These are phyloP conservation scores for Amanita rubescens DNA, from an alignment of 768 basidiomycete genomes.

Conservation along the genomic window DNA sequence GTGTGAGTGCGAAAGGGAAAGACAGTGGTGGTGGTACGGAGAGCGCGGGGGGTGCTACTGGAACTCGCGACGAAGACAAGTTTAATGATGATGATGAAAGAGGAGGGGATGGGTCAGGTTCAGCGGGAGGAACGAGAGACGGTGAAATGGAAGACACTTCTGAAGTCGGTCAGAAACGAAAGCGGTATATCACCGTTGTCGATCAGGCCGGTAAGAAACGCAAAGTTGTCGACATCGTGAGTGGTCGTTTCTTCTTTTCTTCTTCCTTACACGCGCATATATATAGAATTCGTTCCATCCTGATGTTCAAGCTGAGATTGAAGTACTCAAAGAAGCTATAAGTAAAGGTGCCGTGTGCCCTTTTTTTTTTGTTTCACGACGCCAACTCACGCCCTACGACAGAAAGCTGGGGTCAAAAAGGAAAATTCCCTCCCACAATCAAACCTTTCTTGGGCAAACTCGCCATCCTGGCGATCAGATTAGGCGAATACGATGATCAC, in stretches of 20 bases:
- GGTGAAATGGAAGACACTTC: conserved; percentile 23
- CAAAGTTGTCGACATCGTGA: conserved; percentile 59
- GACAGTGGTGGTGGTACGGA: neutral
- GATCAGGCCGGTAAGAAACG: conserved; percentile 60
- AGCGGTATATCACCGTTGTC: conserved; percentile 42
- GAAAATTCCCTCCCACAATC: conserved; percentile 81
- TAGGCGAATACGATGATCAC: conserved; percentile 88
- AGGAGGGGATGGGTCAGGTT: conserved; percentile 29
- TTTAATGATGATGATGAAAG: neutral
- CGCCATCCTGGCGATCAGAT: conserved; percentile 68
- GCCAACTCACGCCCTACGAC: neutral
- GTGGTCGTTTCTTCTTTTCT: conserved; percentile 12
- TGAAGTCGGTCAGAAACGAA: conserved; percentile 39
- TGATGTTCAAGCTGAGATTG: conserved; percentile 54
- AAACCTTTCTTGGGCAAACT: conserved; percentile 67
- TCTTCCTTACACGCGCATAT: neutral
- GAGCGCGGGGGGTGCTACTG: neutral
- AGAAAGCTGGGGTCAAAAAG: conserved; percentile 78
- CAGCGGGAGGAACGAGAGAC: conserved; percentile 9
- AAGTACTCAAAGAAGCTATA: conserved; percentile 54
- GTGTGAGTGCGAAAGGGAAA: neutral
- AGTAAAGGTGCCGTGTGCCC: conserved; percentile 37
- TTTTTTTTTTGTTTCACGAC: neutral
- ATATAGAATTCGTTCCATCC: conserved; percentile 69
- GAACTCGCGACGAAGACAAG: conserved; percentile 10